Base-by-base conservation (phyloP, 106 monocot genomes). In the Dendrobium officinale region DNA sequence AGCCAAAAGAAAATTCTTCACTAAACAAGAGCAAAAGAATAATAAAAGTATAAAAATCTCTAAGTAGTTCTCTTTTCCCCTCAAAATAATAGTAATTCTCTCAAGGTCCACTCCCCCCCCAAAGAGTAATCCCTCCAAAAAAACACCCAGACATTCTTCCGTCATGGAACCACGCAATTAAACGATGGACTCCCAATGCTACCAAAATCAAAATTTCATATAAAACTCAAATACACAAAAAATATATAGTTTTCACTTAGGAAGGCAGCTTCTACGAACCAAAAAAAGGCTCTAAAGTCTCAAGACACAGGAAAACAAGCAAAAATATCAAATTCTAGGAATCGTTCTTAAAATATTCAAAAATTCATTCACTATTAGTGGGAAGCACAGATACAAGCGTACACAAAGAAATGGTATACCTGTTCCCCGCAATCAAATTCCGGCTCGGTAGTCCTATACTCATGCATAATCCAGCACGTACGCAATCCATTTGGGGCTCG, bases 391-490 rank as follows among this genome's bases (percentile, higher is more conserved):
- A 31, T 51, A 13, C 70, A 31, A 33, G 22, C 33, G 33, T 33
- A 74, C 42, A 70, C 42, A 42, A 33, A 33, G 1, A 72, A 72
- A 72, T 33, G 37, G 74, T 20, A 6, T 79, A 79, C 79, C 79
- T 64, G 79, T 26, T 79, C 79, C 1, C 79, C 64, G 26, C 59
- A 79, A 37, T 81, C 81, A 75, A 75, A 81, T 55, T 81, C 81
- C 42, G 59, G 75, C 61, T 81, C 81, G 18, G 81, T 81, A 44
- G 81, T 73, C 42, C 81, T 31, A 64, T 81, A 81, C 75, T 81
- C 81, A 48, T 81, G 81, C 81, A 81, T 81, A 55, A 81, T 81
- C 81, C 81, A 81, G 59, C 24, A 16, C 26, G 81, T 81, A 9
- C 81, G 75, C 3, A 75, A 56, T 15, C 81, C 75, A 27, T 75